Conservation (phyloP, 257 asterid genomes). For the Plectranthus barbatus region DNA sequence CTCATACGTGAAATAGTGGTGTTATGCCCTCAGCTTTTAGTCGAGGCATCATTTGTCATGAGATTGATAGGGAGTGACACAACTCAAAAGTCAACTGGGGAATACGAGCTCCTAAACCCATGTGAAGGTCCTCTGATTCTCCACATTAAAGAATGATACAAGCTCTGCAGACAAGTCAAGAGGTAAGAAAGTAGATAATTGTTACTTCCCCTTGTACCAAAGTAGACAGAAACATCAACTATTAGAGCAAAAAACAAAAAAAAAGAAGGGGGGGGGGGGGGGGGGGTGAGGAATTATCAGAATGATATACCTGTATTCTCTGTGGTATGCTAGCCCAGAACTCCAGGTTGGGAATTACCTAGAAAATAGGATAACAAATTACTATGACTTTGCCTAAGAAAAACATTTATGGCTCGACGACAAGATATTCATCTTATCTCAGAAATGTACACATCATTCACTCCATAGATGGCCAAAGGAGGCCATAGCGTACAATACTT, state of each 20-base stretch:
- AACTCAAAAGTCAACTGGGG: slow-evolving; percentile 75
- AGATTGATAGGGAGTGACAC: background rate
- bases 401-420: background rate
- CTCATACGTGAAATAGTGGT: background rate
- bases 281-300: background rate
- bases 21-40: background rate
- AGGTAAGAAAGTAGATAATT: background rate
- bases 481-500: background rate
- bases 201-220: background rate
- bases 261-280: too few relatives aligned
- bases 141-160: slow-evolving; percentile 41
- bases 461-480: background rate
- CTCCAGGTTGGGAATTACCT: slow-evolving; percentile 89
- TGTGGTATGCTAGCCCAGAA: slow-evolving; percentile 89
- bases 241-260: background rate
- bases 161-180: slow-evolving; percentile 38
- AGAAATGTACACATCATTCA: background rate
- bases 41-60: background rate
- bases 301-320: slow-evolving; percentile 49
- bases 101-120: slow-evolving; percentile 71
- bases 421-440: background rate
- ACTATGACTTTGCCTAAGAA: background rate
- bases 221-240: background rate
- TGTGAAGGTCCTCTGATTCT: slow-evolving; percentile 83
- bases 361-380: slow-evolving; percentile 11